phyloP scores from a whole-genome alignment of 148 eudicot species.

The Rhododendron ferrugineum region DNA sequence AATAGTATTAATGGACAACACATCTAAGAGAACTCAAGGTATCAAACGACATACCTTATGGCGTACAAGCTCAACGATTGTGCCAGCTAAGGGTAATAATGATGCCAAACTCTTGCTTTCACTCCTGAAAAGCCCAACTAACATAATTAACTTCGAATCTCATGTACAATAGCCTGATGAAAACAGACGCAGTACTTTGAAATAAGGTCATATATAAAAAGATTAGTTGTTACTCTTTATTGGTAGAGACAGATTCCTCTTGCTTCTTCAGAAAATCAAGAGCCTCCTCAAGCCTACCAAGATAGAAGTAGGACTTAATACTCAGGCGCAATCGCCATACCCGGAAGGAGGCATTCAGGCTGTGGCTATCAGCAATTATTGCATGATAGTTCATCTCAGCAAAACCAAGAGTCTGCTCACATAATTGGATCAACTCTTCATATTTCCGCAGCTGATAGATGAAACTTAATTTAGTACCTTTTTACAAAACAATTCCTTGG shows the following conservation, averaged over 20 bases:
- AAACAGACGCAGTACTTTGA: neutral
- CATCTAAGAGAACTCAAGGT: neutral
- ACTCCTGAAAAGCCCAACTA: conserved; percentile 35
- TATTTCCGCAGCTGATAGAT: conserved; percentile 62
- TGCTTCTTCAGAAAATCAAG: conserved; percentile 67
- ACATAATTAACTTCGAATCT: conserved; percentile 1
- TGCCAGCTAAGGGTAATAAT: conserved; percentile 55
- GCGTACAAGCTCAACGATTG: conserved; percentile 53
- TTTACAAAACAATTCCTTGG: neutral
- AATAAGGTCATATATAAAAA: neutral
- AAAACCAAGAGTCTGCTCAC: conserved; percentile 54
- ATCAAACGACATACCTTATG: conserved; percentile 51
- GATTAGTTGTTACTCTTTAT: conserved; percentile 39
- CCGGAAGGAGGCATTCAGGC: conserved; percentile 31
- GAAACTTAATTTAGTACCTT: conserved; percentile 9
- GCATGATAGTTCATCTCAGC: conserved; percentile 47
- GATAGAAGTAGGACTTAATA: conserved; percentile 58
- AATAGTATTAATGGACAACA: neutral
- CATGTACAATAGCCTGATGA: neutral
- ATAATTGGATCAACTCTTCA: conserved; percentile 74
- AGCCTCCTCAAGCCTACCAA: conserved; percentile 90
- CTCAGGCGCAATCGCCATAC: conserved; percentile 52
- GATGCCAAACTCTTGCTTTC: conserved; percentile 48
- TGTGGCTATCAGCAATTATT: conserved; percentile 23
- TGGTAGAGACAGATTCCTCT: conserved; percentile 37